Conservation (phyloP, 2,329 filamentous ascomycete genomes). For the Fusarium illudens region DNA sequence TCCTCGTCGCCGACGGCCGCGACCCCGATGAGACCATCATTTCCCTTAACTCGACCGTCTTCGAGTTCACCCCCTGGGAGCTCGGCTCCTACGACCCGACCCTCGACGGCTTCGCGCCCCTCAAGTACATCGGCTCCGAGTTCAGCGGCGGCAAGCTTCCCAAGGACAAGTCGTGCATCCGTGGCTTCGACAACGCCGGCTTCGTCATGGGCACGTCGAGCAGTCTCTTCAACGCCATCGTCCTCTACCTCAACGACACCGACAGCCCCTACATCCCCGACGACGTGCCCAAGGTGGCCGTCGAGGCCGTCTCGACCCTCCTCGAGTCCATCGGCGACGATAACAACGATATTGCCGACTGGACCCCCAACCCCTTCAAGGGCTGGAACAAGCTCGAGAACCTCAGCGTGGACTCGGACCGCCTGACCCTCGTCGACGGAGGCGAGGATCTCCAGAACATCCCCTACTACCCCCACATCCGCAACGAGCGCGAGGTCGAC, state of each 20-base stretch:
- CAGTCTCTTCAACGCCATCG: constrained; percentile 77
- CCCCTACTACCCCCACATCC: constrained; percentile 72
- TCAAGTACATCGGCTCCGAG: constrained; percentile 67
- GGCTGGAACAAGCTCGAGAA: constrained; percentile 59
- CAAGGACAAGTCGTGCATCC: constrained; percentile 56
- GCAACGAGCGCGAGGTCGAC: constrained; percentile 62
- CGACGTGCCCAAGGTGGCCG: constrained; percentile 52
- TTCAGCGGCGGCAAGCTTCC: constrained; percentile 60
- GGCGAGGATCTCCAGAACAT: constrained; percentile 84
- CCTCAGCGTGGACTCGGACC: constrained; percentile 53
- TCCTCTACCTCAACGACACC: constrained; percentile 71
- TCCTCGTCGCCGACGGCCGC: constrained; percentile 60
- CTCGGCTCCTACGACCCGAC: constrained; percentile 71
- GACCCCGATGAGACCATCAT: constrained; percentile 55
- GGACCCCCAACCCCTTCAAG: constrained; percentile 67
- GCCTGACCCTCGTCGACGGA: constrained; percentile 80
- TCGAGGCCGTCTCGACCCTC: constrained; percentile 58
- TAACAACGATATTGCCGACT: constrained; percentile 80
- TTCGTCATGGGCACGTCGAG: constrained; percentile 86
- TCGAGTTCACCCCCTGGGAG: constrained; percentile 72
- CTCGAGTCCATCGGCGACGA: constrained; percentile 63
- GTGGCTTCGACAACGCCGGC: constrained; percentile 80
- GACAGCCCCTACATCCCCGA: constrained; percentile 60
- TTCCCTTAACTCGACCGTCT: constrained; percentile 66
- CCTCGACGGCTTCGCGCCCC: constrained; percentile 67